Evolutionary conservation across 2,329 filamentous ascomycete species (phyloP).

Genomic region (Claviceps purpurea): DNA sequence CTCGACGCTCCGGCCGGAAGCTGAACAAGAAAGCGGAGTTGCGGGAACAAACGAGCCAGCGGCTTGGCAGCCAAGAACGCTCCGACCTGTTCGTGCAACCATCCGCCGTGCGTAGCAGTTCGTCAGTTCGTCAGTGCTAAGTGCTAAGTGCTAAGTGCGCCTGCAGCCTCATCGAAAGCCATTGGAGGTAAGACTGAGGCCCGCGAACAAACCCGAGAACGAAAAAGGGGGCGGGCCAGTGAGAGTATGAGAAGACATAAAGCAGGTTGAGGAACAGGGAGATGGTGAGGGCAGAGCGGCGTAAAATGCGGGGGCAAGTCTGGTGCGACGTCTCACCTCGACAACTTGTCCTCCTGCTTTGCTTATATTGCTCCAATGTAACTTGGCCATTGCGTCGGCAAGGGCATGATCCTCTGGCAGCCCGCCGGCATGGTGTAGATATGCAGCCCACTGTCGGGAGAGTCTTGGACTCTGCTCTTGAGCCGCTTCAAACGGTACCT

Average conservation of each 20-base stretch:
- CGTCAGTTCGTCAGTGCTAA: background rate
- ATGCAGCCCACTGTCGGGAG: slow-evolving; percentile 4
- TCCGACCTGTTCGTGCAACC: background rate
- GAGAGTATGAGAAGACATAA: no score
- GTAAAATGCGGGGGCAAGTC: background rate
- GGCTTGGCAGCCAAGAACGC: background rate
- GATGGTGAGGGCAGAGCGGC: background rate
- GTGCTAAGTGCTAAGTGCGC: no score
- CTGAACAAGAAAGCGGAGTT: background rate
- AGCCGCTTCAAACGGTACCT: background rate
- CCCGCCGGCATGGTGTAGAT: background rate
- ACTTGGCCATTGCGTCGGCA: background rate
- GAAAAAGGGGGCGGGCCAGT: background rate
- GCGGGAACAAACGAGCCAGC: background rate
- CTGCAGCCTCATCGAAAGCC: background rate
- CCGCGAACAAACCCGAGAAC: background rate
- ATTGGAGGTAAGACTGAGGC: background rate
- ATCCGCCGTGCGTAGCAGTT: no score
- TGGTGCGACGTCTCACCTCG: background rate
- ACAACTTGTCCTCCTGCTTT: background rate
- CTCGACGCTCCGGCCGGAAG: background rate
- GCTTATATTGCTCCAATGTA: background rate
- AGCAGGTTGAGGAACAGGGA: background rate
- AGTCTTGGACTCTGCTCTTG: background rate
- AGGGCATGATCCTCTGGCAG: background rate